Evolutionary conservation across 192 early-diverging fungal genomes (phyloP).

Genomic region (Martensiomyces pterosporus): DNA sequence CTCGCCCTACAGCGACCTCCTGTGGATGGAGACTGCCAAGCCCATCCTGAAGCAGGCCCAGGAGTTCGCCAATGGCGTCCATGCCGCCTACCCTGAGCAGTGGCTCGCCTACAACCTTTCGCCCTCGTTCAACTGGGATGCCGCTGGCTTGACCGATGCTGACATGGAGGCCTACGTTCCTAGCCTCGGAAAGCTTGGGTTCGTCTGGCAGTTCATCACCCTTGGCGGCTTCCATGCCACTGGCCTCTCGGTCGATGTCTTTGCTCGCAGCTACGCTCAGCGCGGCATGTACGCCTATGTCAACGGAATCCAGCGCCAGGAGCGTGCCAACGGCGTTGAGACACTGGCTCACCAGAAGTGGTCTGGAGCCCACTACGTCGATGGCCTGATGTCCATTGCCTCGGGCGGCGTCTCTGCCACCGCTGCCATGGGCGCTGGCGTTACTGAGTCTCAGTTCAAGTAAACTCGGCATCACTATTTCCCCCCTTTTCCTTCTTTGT

Average conservation of each 20-base stretch:
- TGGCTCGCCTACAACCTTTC: slow-evolving; percentile 96
- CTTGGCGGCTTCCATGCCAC: slow-evolving; percentile 92
- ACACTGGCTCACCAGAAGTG: slow-evolving; percentile 91
- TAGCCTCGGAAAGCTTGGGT: slow-evolving; percentile 86
- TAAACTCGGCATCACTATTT: too few relatives aligned
- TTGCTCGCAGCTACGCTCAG: slow-evolving; percentile 83
- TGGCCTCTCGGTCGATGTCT: slow-evolving; percentile 78
- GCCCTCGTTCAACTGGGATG: slow-evolving; percentile 98
- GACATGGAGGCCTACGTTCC: slow-evolving; percentile 81
- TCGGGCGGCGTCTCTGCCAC: slow-evolving; percentile 90
- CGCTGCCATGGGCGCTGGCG: slow-evolving; percentile 92
- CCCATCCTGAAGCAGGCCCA: slow-evolving; percentile 89
- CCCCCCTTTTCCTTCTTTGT: too few relatives aligned
- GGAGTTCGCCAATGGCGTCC: slow-evolving; percentile 84
- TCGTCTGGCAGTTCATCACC: slow-evolving; percentile 98
- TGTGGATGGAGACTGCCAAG: slow-evolving; percentile 98
- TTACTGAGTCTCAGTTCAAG: slow-evolving; percentile 80
- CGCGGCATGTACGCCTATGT: slow-evolving; percentile 95
- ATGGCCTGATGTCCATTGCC: slow-evolving; percentile 88
- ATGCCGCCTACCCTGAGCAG: slow-evolving; percentile 68
- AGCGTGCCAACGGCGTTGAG: slow-evolving; percentile 85
- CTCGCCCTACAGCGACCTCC: slow-evolving; percentile 82
- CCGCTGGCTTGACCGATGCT: slow-evolving; percentile 87
- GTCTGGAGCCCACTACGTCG: slow-evolving; percentile 89
- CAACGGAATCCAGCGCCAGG: slow-evolving; percentile 85